Percentiles rank a stretch among this genome's conserved stretches.
Conservation (phyloP, 495 filamentous ascomycete species). For the Bacidia gigantensis region DNA sequence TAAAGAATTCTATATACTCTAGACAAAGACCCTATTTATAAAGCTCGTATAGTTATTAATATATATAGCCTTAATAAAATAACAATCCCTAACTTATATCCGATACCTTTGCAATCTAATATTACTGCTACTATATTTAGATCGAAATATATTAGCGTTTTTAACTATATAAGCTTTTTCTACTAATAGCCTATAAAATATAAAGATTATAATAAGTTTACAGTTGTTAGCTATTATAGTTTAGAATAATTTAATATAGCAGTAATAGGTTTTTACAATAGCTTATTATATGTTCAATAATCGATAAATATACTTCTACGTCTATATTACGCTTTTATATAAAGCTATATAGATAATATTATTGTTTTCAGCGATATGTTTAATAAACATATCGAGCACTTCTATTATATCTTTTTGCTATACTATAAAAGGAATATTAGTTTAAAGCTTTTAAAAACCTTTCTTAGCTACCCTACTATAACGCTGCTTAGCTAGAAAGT, state of each 20-base stretch:
- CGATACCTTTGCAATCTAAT: conserved; percentile 6
- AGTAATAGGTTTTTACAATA: conserved; percentile 3
- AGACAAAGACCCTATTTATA: neutral
- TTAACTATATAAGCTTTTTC: conserved; percentile 3
- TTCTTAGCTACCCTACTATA: neutral
- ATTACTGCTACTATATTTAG: conserved; percentile 1
- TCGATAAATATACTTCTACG: neutral
- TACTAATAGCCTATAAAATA: conserved; percentile 4
- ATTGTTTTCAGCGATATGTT: conserved; percentile 3
- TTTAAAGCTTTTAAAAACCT: conserved; percentile 1
- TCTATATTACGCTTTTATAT: neutral
- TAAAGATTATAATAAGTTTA: conserved; percentile 5
- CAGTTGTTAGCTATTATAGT: neutral
- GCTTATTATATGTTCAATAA: neutral
- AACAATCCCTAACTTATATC: neutral
- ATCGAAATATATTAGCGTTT: conserved; percentile 7
- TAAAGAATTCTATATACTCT: conserved; percentile 4
- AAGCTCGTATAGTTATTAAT: conserved; percentile 4
- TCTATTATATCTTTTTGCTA: neutral
- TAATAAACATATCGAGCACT: neutral
- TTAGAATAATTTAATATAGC: conserved; percentile 2
- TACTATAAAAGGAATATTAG: neutral
- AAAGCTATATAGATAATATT: conserved; percentile 4
- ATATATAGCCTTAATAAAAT: conserved; percentile 9
- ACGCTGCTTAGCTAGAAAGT: conserved; percentile 2